Conservation (phyloP, 1,284 basidiomycete species). For the Cryptococcus hybrid region DNA sequence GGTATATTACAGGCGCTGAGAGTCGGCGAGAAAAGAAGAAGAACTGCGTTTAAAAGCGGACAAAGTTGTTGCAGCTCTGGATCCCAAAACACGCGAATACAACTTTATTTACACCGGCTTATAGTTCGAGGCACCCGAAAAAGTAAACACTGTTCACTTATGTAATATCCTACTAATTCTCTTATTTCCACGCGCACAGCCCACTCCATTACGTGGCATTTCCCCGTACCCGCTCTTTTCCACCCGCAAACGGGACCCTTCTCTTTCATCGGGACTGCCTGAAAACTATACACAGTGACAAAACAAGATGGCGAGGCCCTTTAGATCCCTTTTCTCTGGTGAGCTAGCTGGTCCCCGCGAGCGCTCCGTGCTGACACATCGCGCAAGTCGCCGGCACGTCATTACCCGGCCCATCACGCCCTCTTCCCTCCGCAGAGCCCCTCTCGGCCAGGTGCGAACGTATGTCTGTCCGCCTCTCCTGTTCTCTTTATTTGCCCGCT, state of each 20-base stretch:
- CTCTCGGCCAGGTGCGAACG: constrained; percentile 12
- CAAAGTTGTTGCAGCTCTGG: too few relatives aligned
- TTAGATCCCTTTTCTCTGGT: constrained; percentile 14
- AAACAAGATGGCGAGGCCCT: constrained; percentile 17
- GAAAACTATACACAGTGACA: background rate
- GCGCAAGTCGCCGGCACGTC: constrained; percentile 13
- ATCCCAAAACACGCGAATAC: background rate
- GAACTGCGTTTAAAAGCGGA: too few relatives aligned
- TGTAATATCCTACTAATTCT: too few relatives aligned
- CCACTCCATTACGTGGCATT: too few relatives aligned
- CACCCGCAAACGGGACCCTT: too few relatives aligned
- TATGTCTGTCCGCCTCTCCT: background rate
- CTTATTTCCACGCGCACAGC: too few relatives aligned
- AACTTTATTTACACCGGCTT: too few relatives aligned
- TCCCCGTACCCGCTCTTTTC: too few relatives aligned
- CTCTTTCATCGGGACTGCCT: background rate
- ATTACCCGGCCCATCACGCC: constrained; percentile 16
- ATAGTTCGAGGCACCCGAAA: too few relatives aligned
- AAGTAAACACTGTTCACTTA: too few relatives aligned
- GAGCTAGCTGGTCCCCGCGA: background rate
- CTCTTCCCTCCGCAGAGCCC: background rate
- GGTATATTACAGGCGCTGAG: background rate
- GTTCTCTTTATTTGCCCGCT: background rate
- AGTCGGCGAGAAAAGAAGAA: background rate
- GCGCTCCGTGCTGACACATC: background rate